Evolutionary conservation across 371 early-diverging fungal genomes (phyloP), one percentile per base, ranked within the genome.

Genomic region (Actinomortierella ambigua): DNA sequence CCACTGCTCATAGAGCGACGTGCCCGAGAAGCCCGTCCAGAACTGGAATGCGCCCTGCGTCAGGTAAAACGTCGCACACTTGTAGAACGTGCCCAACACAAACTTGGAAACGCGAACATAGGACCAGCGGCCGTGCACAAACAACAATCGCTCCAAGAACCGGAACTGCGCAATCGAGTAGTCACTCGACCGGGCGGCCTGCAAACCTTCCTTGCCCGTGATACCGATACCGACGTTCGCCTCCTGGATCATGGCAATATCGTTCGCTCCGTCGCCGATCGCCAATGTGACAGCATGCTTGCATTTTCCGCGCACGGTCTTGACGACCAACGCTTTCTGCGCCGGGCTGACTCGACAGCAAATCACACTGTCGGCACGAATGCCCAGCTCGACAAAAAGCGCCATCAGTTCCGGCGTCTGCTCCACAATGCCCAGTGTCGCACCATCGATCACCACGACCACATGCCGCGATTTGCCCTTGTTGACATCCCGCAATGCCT

Each of bases 261-360:
- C 98, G 79, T 98, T 98, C 57, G 93, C 96, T 24, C 98, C 98
- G 69, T 98, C 98, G 40, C 98, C 98, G 56, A 98, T 93, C 4
- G 94, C 91, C 44, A 95, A 76, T 50, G 95, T 89, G 53, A 93
- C 87, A 26, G 82, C 76, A 34, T 81, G 69, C 28, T 68, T 75
- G 63, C 82, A 76, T 63, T 87, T 83, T 49, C 82, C 75, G 1
- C 87, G 81, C 65, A 94, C 84, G 20, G 78, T 76, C 64, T 88
- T 81, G 41, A 95, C 94, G 9, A 98, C 91, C 23, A 90, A 69
- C 0, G 93, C 93, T 79, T 98, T 98, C 68, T 96, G 95, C 15
- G 89, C 77, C n/a, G 98, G 98, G 9, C 92, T 90, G n/a, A 95
- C 94, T 46, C 98, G 88, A 65, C 94, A 96, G 76, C 93, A 95